Evolutionary conservation across 2,329 filamentous ascomycete species (phyloP), one percentile per base, ranked within the genome.

Genomic region (Byssothecium circinans): DNA sequence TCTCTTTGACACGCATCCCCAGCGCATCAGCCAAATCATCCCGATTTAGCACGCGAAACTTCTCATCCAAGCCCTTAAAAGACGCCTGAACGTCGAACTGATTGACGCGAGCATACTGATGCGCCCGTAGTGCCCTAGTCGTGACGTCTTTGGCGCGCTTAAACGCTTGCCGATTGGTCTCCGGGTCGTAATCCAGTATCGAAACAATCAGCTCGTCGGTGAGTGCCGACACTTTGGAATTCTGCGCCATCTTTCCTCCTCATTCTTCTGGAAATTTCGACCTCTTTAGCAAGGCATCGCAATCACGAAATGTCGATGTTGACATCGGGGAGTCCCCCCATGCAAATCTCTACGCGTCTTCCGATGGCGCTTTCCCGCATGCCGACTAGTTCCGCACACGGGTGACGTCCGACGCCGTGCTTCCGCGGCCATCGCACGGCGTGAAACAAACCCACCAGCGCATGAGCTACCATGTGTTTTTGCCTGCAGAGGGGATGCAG

Each of bases 21-120:
- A 91, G 73, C 5, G 84, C 85, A 65, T 91, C 85, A 11, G 90
- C 89, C 20, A 96, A 75, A 32, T 83, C 83, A 60, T 96, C 91
- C 52, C 88, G 84, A 62, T 88, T 86, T 39, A 89, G 79, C 44
- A 97, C 80, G 25, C 84, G 81, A 60, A 96, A 94, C 59, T 92
- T 91, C 73, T 97, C 94, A 57, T 91, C 86, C 2, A 96, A 76
- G 1, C 76, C 76, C 18, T 68, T 59, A 15, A 72, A 65, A 29
- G 58, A 69, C 2, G 69, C 56, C 34, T 68, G 65, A 23, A 78
- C 68, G n/a, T 75, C 74, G 58, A 78, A 79, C 43, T 77, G 76
- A 51, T 78, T 78, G 1, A 73, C 75, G 27, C 76, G 72, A 38
- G 64, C 68, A 65, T 73, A 72, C 35, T 73, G 71, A 30, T 75